Evolutionary conservation across 306 rosid genomes (phyloP).

Genomic region (Malus fusca): DNA sequence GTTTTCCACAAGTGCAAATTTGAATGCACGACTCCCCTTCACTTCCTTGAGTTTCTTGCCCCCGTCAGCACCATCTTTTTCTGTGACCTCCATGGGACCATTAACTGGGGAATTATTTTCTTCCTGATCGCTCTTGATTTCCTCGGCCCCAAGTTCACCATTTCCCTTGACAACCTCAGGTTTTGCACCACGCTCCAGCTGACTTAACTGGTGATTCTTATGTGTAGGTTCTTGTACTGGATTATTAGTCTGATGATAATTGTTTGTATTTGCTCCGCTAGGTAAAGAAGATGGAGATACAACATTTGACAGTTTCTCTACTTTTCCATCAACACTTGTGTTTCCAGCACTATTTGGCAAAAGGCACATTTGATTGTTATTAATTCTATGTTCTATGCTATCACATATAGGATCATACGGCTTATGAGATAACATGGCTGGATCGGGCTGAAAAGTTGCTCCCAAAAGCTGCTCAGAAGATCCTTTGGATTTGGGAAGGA

Average conservation of each 20-base stretch:
- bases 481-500: slow-evolving; percentile 41
- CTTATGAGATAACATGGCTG: slow-evolving; percentile 34
- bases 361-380: slow-evolving; percentile 24
- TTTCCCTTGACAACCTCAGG: slow-evolving; percentile 28
- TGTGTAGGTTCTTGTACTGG: slow-evolving; percentile 23
- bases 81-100: slow-evolving; percentile 35
- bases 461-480: slow-evolving; percentile 36
- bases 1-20: slow-evolving; percentile 76
- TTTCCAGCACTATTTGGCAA: slow-evolving; percentile 17
- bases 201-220: slow-evolving; percentile 28
- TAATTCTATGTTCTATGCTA: slow-evolving; percentile 36
- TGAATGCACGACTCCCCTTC: slow-evolving; percentile 75
- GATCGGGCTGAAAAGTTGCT: slow-evolving; percentile 33
- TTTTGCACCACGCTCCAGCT: slow-evolving; percentile 30
- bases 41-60: slow-evolving; percentile 66
- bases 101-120: slow-evolving; percentile 31
- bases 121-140: slow-evolving; percentile 25
- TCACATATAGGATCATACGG: slow-evolving; percentile 51
- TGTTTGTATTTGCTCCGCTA: slow-evolving; percentile 24
- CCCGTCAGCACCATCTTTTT: slow-evolving; percentile 52
- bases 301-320: slow-evolving; percentile 16
- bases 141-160: slow-evolving; percentile 30
- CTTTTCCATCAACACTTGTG: slow-evolving; percentile 23
- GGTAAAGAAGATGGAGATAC: slow-evolving; percentile 29
- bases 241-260: slow-evolving; percentile 25